Evolutionary conservation across 495 filamentous ascomycete genomes (phyloP).

Genomic region (Amniculicola lignicola): DNA sequence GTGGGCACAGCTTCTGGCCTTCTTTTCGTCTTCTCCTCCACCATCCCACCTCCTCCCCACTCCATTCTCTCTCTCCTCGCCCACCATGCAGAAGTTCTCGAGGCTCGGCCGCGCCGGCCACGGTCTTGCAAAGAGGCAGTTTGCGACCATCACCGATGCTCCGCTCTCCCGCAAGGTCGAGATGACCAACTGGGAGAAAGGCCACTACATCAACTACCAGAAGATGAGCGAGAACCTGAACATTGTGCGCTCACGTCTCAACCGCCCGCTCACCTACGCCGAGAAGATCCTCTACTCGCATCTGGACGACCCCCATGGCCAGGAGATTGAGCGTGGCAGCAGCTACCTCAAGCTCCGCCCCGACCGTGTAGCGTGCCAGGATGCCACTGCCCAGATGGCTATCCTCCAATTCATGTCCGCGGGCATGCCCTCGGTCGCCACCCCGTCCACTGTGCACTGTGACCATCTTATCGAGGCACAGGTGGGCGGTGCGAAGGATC

Average conservation of each 20-base stretch:
- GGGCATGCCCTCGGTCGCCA: constrained; percentile 89
- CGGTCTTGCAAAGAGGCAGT: constrained; percentile 22
- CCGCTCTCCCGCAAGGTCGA: constrained; percentile 74
- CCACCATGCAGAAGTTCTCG: constrained; percentile 36
- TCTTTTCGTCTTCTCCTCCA: constrained; percentile 19
- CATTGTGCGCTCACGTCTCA: constrained; percentile 81
- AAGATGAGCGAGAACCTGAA: constrained; percentile 98
- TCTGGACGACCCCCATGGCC: constrained; percentile 92
- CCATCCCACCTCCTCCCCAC: constrained; percentile 10
- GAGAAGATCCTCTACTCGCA: constrained; percentile 99
- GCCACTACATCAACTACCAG: constrained; percentile 80
- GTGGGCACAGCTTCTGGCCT: constrained; percentile 26
- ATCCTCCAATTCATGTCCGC: constrained; percentile 99
- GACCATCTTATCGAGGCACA: constrained; percentile 99
- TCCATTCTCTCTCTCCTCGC: constrained; percentile 12
- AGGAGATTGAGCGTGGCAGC: constrained; percentile 91
- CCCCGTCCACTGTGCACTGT: constrained; percentile 95
- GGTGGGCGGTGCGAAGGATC: constrained; percentile 89
- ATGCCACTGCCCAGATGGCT: constrained; percentile 99
- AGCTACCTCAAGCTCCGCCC: constrained; percentile 95
- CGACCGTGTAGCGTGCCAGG: constrained; percentile 98
- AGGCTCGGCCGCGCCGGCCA: constrained; percentile 45
- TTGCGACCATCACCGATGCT: constrained; percentile 61
- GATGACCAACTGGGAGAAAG: constrained; percentile 76
- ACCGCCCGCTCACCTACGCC: constrained; percentile 88